Evolutionary conservation across 345 rosid genomes (phyloP).

Genomic region (Crucihimalaya himalaica): DNA sequence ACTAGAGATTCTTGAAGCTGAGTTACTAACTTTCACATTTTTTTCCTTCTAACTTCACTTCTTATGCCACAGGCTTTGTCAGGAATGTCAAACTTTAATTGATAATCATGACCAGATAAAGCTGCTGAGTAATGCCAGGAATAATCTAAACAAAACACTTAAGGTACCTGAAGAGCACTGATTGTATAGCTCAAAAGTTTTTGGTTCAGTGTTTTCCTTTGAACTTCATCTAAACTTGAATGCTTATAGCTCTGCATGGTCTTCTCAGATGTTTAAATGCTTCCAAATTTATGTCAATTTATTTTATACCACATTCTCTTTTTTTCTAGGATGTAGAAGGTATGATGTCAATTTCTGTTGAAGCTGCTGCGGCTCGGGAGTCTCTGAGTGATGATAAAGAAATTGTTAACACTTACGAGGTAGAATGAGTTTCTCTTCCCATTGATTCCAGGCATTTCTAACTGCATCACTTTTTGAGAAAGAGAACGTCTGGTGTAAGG

Average conservation of each 20-base stretch:
- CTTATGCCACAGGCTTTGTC: conserved; percentile 67
- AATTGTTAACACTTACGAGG: conserved; percentile 93
- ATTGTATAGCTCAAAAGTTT: conserved; percentile 4
- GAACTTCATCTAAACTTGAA: not conserved
- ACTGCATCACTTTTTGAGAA: conserved; percentile 18
- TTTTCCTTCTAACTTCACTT: conserved; percentile 11
- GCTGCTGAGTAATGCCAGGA: conserved; percentile 93
- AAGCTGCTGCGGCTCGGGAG: conserved; percentile 90
- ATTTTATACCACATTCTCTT: conserved; percentile 12
- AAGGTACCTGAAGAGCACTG: conserved; percentile 50
- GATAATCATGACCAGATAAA: conserved; percentile 98
- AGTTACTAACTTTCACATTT: not conserved
- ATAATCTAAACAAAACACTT: conserved; percentile 83
- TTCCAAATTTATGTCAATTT: conserved; percentile 9
- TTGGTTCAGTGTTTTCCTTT: not conserved
- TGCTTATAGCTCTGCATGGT: not conserved
- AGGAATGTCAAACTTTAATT: conserved; percentile 94
- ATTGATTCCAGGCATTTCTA: conserved; percentile 11
- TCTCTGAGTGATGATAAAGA: conserved; percentile 97
- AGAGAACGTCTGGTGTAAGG: conserved; percentile 4
- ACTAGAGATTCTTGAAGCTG: not conserved
- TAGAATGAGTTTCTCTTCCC: conserved; percentile 38
- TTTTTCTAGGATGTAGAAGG: conserved; percentile 88
- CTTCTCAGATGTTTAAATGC: conserved; percentile 12
- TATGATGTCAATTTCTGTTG: conserved; percentile 99